Conservation (phyloP, 2,329 filamentous ascomycete genomes). For the Thielaviopsis punctulata region DNA sequence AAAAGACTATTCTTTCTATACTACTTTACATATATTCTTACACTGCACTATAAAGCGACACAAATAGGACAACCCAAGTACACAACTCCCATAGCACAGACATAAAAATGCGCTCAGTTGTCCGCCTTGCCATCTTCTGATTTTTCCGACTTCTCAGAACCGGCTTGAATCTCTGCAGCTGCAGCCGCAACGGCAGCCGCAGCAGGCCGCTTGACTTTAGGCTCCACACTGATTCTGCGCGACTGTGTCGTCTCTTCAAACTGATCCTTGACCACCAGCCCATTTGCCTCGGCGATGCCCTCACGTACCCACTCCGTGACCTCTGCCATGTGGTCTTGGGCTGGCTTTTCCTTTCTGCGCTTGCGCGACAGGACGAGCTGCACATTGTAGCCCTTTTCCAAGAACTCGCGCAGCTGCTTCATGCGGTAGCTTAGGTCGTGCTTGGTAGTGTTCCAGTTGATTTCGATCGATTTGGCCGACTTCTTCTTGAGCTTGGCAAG, state of each 20-base stretch:
- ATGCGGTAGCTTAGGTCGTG: conserved; percentile 62
- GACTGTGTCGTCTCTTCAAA: conserved; percentile 27
- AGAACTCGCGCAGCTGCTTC: conserved; percentile 47
- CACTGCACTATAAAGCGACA: background rate
- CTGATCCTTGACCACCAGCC: conserved; percentile 27
- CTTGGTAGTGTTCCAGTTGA: conserved; percentile 71
- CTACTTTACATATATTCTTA: background rate
- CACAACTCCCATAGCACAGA: background rate
- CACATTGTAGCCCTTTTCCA: conserved; percentile 58
- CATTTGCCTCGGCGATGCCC: conserved; percentile 16
- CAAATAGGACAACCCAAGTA: background rate
- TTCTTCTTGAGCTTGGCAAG: conserved; percentile 25
- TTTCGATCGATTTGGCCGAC: conserved; percentile 58
- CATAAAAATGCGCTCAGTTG: background rate
- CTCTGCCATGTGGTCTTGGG: conserved; percentile 39
- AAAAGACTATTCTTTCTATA: background rate
- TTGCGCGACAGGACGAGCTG: conserved; percentile 51
- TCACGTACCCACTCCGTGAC: conserved; percentile 27
- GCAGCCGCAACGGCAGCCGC: background rate
- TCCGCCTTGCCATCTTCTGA: background rate
- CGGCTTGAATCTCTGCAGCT: background rate
- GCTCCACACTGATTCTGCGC: conserved; percentile 27
- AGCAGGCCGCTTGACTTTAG: conserved; percentile 1
- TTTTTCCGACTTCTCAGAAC: background rate
- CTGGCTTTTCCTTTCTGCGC: conserved; percentile 40